Conservation (phyloP, 2,329 filamentous ascomycete genomes). For the Akanthomyces uredinophilus region DNA sequence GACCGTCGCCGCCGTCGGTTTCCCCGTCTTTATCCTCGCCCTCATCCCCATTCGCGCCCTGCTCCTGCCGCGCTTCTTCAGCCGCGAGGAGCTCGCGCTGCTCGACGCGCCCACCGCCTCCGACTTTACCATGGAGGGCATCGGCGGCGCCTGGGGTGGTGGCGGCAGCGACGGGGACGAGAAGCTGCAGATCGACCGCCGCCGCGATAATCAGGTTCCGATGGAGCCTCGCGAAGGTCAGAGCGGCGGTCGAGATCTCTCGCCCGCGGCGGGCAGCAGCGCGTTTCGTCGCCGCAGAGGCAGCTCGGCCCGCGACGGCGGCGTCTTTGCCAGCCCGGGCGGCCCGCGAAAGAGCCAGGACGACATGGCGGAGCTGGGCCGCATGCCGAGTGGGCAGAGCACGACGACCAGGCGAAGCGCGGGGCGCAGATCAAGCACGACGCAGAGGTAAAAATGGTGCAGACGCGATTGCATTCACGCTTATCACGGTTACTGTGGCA, state of each 20-base stretch:
- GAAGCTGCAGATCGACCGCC: slow-evolving; percentile 15
- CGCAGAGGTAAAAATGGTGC: background rate
- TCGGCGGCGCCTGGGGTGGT: slow-evolving; percentile 57
- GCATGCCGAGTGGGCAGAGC: slow-evolving; percentile 25
- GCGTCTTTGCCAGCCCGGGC: slow-evolving; percentile 24
- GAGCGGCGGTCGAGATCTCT: background rate
- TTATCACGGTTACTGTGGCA: background rate
- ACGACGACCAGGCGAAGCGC: slow-evolving; percentile 26
- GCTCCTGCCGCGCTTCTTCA: slow-evolving; percentile 59
- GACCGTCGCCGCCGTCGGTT: slow-evolving; percentile 76
- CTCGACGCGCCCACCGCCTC: slow-evolving; percentile 73
- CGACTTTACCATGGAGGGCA: slow-evolving; percentile 70
- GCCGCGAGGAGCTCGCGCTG: slow-evolving; percentile 51
- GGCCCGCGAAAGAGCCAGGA: slow-evolving; percentile 29
- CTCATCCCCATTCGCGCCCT: slow-evolving; percentile 62
- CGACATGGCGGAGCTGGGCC: slow-evolving; percentile 31
- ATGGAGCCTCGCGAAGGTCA: background rate
- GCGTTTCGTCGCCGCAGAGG: slow-evolving; percentile 7
- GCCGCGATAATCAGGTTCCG: slow-evolving; percentile 12
- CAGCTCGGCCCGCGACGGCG: slow-evolving; percentile 20
- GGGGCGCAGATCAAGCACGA: slow-evolving; percentile 19
- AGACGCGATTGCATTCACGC: background rate
- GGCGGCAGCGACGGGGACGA: slow-evolving; percentile 20
- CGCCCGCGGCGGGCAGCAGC: background rate
- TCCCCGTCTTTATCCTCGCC: slow-evolving; percentile 67